phyloP scores from a whole-genome alignment of 2,329 filamentous ascomycete genomes.

The Clarireedia homoeocarpa region DNA sequence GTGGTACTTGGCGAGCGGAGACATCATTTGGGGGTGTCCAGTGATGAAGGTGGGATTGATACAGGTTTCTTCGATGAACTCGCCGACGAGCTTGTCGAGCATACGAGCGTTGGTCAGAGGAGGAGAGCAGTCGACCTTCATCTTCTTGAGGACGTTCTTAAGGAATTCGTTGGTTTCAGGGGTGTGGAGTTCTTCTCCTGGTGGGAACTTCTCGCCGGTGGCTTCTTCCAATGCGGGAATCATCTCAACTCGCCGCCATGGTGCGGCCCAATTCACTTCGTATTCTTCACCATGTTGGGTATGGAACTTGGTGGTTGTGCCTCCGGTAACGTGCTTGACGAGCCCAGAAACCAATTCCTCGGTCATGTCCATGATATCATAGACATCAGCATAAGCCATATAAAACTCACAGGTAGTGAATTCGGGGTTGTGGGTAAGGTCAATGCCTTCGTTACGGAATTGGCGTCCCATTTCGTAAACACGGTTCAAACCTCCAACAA shows the following conservation, averaged over 20 bases:
- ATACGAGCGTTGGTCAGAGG: conserved; percentile 92
- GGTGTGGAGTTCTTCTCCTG: conserved; percentile 83
- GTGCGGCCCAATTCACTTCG: conserved; percentile 91
- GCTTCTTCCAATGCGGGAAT: conserved; percentile 86
- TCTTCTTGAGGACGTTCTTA: conserved; percentile 75
- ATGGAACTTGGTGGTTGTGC: conserved; percentile 77
- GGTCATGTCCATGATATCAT: conserved; percentile 84
- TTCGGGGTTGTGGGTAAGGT: conserved; percentile 94
- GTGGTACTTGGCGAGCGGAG: conserved; percentile 92
- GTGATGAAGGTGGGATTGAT: conserved; percentile 89
- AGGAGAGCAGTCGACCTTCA: conserved; percentile 79
- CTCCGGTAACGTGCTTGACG: conserved; percentile 81
- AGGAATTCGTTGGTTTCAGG: conserved; percentile 82
- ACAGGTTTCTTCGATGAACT: conserved; percentile 91
- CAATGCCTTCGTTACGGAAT: conserved; percentile 89
- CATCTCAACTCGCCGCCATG: conserved; percentile 94
- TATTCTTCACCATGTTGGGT: conserved; percentile 81
- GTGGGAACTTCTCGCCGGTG: conserved; percentile 88
- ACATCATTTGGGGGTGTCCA: conserved; percentile 85
- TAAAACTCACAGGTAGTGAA: conserved; percentile 99
- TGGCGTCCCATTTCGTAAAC: conserved; percentile 95
- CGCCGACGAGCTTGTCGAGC: conserved; percentile 89
- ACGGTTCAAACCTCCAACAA: conserved; percentile 87
- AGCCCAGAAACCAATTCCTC: conserved; percentile 88
- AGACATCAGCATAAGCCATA: conserved; percentile 84